Percentiles rank a stretch among this genome's conserved stretches.
Conservation (phyloP, 495 filamentous ascomycete genomes). For the Haplographium delicatum region DNA sequence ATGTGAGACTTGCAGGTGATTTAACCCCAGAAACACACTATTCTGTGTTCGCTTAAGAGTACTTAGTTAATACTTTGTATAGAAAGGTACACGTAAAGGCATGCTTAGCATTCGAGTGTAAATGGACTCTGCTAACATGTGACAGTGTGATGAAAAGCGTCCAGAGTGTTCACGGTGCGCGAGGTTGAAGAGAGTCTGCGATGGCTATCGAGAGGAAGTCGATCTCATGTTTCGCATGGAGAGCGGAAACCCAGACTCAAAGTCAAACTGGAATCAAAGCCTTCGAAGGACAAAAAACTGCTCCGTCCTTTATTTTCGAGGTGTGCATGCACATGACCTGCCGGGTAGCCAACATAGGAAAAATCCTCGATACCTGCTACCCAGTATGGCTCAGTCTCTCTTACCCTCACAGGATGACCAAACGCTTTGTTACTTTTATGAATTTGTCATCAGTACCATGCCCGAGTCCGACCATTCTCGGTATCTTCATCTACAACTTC, state of each 20-base stretch:
- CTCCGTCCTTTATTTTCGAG: no score
- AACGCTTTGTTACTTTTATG: constrained; percentile 2
- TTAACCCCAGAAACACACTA: not conserved
- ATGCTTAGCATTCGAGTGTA: not conserved
- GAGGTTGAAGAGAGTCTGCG: not conserved
- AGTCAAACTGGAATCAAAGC: not conserved
- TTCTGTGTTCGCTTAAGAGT: not conserved
- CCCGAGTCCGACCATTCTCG: constrained; percentile 1
- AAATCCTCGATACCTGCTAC: not conserved
- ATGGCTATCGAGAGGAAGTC: constrained; percentile 4
- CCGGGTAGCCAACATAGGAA: no score
- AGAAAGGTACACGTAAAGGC: constrained; percentile 2
- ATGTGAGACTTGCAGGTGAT: constrained; percentile 12
- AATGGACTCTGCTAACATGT: not conserved
- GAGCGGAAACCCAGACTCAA: not conserved
- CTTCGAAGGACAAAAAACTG: no score
- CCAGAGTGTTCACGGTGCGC: constrained; percentile 10
- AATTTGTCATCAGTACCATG: not conserved
- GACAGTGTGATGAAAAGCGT: constrained; percentile 8
- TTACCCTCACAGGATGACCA: not conserved
- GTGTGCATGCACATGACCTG: no score
- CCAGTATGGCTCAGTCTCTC: not conserved
- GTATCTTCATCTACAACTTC: constrained; percentile 7
- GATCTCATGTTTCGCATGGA: constrained; percentile 8
- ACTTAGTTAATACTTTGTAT: not conserved